A percentile compares a stretch with the other conserved stretches of the same genome.
phyloP scores from a whole-genome alignment of 805 yeast genomes.

The Candida michaelii region DNA sequence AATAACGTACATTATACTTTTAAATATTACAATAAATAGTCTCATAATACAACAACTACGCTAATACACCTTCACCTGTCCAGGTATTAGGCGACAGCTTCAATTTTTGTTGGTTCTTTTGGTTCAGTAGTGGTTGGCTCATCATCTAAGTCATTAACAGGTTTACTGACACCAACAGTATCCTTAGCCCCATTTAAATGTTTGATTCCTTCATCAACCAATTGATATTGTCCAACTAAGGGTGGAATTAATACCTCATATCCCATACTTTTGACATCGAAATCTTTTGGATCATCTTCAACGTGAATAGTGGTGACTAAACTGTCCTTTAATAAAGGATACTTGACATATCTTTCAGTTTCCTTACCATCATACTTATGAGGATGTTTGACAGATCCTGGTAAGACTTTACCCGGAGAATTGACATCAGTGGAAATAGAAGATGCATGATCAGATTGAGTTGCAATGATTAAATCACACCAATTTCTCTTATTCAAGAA shows the following conservation, averaged over 20 bases:
- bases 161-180: not conserved
- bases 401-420: conserved; percentile 7
- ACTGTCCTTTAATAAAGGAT: conserved; percentile 57
- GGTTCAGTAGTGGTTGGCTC: too few species aligned
- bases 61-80: too few species aligned
- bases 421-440: conserved; percentile 12
- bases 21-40: not conserved
- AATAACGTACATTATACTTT: too few species aligned
- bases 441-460: conserved; percentile 28
- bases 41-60: too few species aligned
- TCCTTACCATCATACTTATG: conserved; percentile 6
- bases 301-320: conserved; percentile 72
- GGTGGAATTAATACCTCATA: conserved; percentile 75
- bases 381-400: conserved; percentile 12
- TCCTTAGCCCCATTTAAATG: conserved; percentile 19
- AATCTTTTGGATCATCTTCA: conserved; percentile 56
- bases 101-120: too few species aligned
- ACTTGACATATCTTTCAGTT: conserved; percentile 40
- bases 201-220: conserved; percentile 33
- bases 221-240: conserved; percentile 33
- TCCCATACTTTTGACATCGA: conserved; percentile 53
- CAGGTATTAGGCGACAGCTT: too few species aligned
- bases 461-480: conserved; percentile 62
- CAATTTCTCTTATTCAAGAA: conserved; percentile 71
- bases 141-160: too few species aligned